Evolutionary conservation across 2,329 filamentous ascomycete species (phyloP), one percentile per base, ranked within the genome.

Genomic region (Pseudogymnoascus sp.): DNA sequence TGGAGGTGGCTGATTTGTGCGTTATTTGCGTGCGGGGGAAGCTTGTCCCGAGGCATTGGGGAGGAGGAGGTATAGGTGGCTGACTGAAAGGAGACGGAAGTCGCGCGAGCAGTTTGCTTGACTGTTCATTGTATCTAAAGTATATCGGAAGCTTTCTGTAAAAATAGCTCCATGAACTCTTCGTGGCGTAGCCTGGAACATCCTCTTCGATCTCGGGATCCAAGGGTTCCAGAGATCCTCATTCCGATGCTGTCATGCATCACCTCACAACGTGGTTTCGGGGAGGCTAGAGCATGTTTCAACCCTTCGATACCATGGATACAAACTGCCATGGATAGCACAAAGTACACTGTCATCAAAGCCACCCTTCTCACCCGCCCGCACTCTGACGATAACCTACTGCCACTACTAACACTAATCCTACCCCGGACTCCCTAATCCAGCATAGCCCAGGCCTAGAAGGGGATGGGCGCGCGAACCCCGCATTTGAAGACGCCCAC

Each of bases 181-280:
- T 55, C 29, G 48, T 55, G 48, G 48, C 29, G 29, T 55, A 55
- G 48, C 48, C 29, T 55, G 48, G 48, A 55, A 55, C 48, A 17
- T 5, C 25, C 15, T 9, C n/a, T 51, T 31, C 44, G 44, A 55
- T 55, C 44, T 29, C 44, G 44, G 33, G 44, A 55, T 55, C 27
- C 27, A 3, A 21, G 21, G 21, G 21, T 21, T 21, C 21, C 21
- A 21, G 21, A 55, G 44, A 55, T 55, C 27, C 27, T 55, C 44
- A 27, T 13, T 12, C 21, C 41, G 39, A 44, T 44, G 41, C 41
- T 44, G 41, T 44, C 21, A 55, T 33, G 27, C 44, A 55, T 21
- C 21, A 21, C 21, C 21, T 21, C 21, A 21, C 21, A 21, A 21
- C 21, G 21, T 21, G 4, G 42, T 29, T 27, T 51, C 27, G 21